phyloP scores from a whole-genome alignment of 139 green algal species.

The Volvox africanus region DNA sequence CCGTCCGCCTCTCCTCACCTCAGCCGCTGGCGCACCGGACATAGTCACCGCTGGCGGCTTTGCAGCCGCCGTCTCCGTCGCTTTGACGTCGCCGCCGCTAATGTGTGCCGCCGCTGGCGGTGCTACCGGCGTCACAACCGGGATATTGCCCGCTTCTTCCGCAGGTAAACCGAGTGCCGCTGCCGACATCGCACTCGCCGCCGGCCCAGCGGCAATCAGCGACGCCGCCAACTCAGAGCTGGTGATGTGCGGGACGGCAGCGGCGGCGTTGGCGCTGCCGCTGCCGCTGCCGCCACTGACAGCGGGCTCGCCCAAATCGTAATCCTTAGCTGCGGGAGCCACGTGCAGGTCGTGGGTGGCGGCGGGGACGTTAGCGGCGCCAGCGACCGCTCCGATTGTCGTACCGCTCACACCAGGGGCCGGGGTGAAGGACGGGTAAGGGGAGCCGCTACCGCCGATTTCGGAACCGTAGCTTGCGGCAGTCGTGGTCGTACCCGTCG shows the following conservation, averaged over 20 bases:
- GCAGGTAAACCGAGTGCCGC: not conserved
- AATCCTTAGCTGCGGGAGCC: not conserved
- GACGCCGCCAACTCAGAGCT: conserved; percentile 13
- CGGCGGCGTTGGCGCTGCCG: not conserved
- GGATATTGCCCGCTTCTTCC: not conserved
- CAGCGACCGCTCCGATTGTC: conserved; percentile 1
- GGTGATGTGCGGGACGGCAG: not conserved
- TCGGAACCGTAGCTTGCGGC: not conserved
- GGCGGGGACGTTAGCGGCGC: conserved; percentile 13
- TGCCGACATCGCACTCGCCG: conserved; percentile 23
- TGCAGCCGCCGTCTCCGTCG: not conserved
- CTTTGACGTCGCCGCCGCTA: not conserved
- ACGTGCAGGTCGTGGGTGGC: not conserved
- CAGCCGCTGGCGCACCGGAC: not conserved
- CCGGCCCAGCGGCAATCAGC: conserved; percentile 23
- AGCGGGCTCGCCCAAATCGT: not conserved
- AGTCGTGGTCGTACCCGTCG: not conserved
- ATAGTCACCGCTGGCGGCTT: not conserved
- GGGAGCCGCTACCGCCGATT: not conserved
- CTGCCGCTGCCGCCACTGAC: not conserved
- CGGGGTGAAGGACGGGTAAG: not conserved
- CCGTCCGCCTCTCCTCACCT: not conserved
- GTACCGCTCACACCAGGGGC: not conserved
- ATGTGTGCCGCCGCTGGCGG: not conserved
- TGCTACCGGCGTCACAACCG: not conserved